These are phyloP conservation scores for Aspergillus niger DNA, from an alignment of 2,329 filamentous ascomycete species.

Conservation along the genomic window DNA sequence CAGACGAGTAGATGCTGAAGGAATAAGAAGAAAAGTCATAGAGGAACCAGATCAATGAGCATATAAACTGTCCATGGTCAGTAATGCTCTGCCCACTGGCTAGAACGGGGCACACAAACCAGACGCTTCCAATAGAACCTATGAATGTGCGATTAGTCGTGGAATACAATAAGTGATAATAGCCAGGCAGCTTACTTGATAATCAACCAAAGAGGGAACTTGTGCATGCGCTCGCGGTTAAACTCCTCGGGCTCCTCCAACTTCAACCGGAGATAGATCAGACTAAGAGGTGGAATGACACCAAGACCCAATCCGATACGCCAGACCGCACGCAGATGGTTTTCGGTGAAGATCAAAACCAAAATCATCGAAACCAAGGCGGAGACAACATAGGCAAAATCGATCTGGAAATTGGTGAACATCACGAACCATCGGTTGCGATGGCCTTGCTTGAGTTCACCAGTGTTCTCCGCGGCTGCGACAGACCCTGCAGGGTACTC, in stretches of 20 bases:
- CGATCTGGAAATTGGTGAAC: slow-evolving; percentile 87
- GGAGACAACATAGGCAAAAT: slow-evolving; percentile 79
- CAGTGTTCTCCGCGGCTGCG: slow-evolving; percentile 78
- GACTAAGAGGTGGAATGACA: slow-evolving; percentile 71
- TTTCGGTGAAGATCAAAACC: slow-evolving; percentile 59
- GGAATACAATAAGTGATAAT: neutral
- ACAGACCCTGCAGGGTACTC: slow-evolving; percentile 67
- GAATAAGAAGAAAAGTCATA: slow-evolving; percentile 85
- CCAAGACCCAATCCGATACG: slow-evolving; percentile 77
- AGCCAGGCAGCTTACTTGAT: slow-evolving; percentile 34
- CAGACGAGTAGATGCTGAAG: slow-evolving; percentile 80
- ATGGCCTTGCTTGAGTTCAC: slow-evolving; percentile 75
- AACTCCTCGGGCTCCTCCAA: slow-evolving; percentile 80
- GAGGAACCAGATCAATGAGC: slow-evolving; percentile 80
- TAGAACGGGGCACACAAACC: slow-evolving; percentile 24
- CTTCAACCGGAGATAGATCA: slow-evolving; percentile 71
- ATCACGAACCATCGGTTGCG: slow-evolving; percentile 91
- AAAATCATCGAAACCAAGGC: slow-evolving; percentile 74
- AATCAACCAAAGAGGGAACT: slow-evolving; percentile 55
- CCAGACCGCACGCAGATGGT: slow-evolving; percentile 75
- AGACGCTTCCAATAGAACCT: slow-evolving; percentile 75
- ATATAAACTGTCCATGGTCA: slow-evolving; percentile 49
- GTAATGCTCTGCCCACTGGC: neutral
- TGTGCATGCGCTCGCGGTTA: slow-evolving; percentile 68
- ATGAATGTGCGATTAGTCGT: neutral